These are phyloP conservation scores for Neofusicoccum sp. DNA, from an alignment of 2,329 filamentous ascomycete species.

Conservation along the genomic window DNA sequence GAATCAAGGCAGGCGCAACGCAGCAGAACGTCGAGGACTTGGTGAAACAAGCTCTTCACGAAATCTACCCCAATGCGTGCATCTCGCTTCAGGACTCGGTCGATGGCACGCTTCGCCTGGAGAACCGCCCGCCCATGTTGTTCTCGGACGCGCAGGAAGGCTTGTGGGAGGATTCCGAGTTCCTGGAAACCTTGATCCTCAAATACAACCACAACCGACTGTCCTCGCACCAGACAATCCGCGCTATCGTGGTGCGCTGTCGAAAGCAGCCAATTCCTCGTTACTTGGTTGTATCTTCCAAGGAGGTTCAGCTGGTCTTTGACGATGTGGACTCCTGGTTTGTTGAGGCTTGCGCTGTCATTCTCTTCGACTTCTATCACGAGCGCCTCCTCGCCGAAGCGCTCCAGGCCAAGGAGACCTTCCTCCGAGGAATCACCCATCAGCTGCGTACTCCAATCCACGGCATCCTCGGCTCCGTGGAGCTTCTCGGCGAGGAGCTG, in stretches of 20 bases:
- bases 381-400: conserved; percentile 41
- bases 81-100: conserved; percentile 29
- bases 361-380: conserved; percentile 42
- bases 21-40: conserved; percentile 26
- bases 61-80: conserved; percentile 35
- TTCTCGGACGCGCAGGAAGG: conserved; percentile 36
- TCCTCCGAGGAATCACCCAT: conserved; percentile 48
- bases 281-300: conserved; percentile 41
- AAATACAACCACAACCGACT: conserved; percentile 35
- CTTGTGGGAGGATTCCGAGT: conserved; percentile 46
- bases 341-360: conserved; percentile 39
- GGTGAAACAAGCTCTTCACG: conserved; percentile 31
- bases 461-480: conserved; percentile 44
- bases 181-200: conserved; percentile 41
- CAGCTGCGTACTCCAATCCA: conserved; percentile 51
- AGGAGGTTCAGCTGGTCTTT: conserved; percentile 44
- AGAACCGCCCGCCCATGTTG: conserved; percentile 28
- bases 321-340: conserved; percentile 51
- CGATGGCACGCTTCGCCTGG: conserved; percentile 27
- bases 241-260: conserved; percentile 39
- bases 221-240: conserved; percentile 32
- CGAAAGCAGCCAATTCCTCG: conserved; percentile 33
- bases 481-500: conserved; percentile 46
- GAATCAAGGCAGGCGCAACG: conserved; percentile 15
- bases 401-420: conserved; percentile 44